Evolutionary conservation across 163 green algal genomes (phyloP).

Genomic region (Coccomyxa subellipsoidea): DNA sequence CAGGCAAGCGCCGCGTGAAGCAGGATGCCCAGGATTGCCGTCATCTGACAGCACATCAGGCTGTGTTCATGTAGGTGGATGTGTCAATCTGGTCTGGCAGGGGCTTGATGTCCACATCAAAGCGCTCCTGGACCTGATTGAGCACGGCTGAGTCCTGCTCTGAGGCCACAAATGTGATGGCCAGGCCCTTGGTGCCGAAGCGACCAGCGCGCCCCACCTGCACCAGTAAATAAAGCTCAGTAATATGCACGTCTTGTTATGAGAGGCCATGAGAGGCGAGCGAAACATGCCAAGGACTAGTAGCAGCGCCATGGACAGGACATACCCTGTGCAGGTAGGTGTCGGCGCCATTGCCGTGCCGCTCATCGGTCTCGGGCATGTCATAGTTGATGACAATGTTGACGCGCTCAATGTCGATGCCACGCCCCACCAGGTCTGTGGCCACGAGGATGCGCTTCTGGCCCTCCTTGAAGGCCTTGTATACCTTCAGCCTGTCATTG

Average conservation of each 20-base stretch:
- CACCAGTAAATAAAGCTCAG: too few relatives aligned
- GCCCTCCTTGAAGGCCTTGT: conserved; percentile 93
- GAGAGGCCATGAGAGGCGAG: too few relatives aligned
- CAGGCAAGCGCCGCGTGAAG: not conserved
- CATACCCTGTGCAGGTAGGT: conserved; percentile 95
- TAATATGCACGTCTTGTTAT: too few relatives aligned
- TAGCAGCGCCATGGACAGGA: too few relatives aligned
- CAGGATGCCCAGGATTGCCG: not conserved
- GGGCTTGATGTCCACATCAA: conserved; percentile 98
- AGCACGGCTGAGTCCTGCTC: conserved; percentile 87
- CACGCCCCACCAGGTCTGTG: conserved; percentile 96
- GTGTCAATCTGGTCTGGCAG: conserved; percentile 94
- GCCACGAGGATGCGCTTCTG: conserved; percentile 96
- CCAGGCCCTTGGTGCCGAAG: conserved; percentile 99
- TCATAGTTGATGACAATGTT: conserved; percentile 99
- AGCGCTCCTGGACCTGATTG: conserved; percentile 94
- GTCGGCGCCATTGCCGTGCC: conserved; percentile 92
- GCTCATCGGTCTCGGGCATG: conserved; percentile 95
- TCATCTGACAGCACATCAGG: not conserved
- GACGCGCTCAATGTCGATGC: conserved; percentile 99
- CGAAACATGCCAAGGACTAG: too few relatives aligned
- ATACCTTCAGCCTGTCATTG: conserved; percentile 53
- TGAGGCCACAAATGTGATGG: conserved; percentile 97
- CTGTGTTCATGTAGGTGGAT: conserved; percentile 77
- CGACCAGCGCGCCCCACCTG: conserved; percentile 92